A percentile compares a stretch with the other conserved stretches of the same genome.
phyloP scores from a whole-genome alignment of 2,329 filamentous ascomycete species.

The Colletotrichum neosansevieriae region DNA sequence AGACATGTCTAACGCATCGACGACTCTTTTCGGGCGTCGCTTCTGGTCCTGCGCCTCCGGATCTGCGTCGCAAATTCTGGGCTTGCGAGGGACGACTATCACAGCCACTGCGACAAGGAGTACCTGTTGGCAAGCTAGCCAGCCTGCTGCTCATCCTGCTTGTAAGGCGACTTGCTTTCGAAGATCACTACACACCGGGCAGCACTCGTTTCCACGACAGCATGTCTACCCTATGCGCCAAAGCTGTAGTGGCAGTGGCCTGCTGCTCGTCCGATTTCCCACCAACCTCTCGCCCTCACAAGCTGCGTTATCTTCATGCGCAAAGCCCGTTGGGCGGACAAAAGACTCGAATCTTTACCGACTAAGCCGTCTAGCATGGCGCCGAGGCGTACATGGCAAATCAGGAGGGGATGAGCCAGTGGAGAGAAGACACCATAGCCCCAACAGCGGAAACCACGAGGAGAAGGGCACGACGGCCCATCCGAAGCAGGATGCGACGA shows the following conservation, averaged over 20 bases:
- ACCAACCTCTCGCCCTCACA: constrained; percentile 54
- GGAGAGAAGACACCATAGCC: constrained; percentile 49
- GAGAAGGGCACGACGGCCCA: constrained; percentile 29
- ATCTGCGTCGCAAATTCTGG: constrained; percentile 40
- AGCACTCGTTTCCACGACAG: constrained; percentile 31
- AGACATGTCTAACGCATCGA: constrained; percentile 54
- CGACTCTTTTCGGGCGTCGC: constrained; percentile 50
- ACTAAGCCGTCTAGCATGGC: constrained; percentile 53
- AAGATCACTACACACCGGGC: constrained; percentile 30
- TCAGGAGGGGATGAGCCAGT: constrained; percentile 42
- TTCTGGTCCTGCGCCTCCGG: constrained; percentile 46
- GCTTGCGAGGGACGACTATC: constrained; percentile 32
- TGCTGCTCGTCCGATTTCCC: constrained; percentile 62
- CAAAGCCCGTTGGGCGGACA: constrained; percentile 46
- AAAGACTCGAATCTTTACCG: constrained; percentile 50
- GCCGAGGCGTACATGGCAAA: constrained; percentile 48
- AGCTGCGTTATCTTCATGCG: constrained; percentile 54
- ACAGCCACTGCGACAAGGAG: constrained; percentile 13
- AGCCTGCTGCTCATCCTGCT: constrained; percentile 5
- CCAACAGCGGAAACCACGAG: constrained; percentile 44
- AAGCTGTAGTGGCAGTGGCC: constrained; percentile 66
- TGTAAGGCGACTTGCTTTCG: constrained; percentile 16
- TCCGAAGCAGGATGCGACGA: constrained; percentile 23
- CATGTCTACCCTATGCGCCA: constrained; percentile 55
- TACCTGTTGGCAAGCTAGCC: constrained; percentile 17